Conservation (phyloP, 495 filamentous ascomycete species). For the Podospora sp. region DNA sequence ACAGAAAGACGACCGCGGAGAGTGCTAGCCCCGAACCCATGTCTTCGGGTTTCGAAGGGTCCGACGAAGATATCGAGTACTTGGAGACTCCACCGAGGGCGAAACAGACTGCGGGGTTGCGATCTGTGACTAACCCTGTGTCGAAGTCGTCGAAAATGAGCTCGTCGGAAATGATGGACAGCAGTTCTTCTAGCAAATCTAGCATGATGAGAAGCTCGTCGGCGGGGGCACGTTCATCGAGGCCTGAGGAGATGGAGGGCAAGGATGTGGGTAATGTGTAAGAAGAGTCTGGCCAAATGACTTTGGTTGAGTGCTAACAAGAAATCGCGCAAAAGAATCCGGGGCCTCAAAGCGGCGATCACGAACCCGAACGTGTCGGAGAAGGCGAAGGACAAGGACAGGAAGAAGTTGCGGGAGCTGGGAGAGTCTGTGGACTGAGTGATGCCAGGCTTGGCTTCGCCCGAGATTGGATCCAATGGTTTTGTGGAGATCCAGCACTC, state of each 20-base stretch:
- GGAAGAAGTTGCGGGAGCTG: constrained; percentile 33
- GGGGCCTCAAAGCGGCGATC: constrained; percentile 48
- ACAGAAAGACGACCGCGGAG: neutral
- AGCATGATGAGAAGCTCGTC: constrained; percentile 1
- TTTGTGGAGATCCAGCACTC: too few relatives aligned
- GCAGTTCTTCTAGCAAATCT: neutral
- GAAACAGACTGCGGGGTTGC: neutral
- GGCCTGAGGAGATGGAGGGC: constrained; percentile 5
- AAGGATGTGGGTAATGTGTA: constrained; percentile 30
- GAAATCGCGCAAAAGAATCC: constrained; percentile 8
- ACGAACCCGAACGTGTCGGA: constrained; percentile 53
- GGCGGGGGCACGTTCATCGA: neutral
- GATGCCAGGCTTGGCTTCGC: too few relatives aligned
- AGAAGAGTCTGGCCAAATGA: neutral
- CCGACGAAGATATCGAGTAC: neutral
- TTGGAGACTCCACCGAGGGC: neutral
- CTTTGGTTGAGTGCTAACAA: neutral
- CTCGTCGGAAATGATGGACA: neutral
- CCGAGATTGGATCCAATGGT: too few relatives aligned
- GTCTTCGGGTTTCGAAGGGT: neutral
- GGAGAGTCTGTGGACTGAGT: constrained; percentile 24
- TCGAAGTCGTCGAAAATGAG: neutral
- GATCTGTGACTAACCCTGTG: neutral
- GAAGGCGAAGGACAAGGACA: constrained; percentile 36
- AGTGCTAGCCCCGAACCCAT: neutral